Percentiles rank a stretch among this genome's conserved stretches.
phyloP scores from a whole-genome alignment of 129 eudicot species.

The Silybum marianum region DNA sequence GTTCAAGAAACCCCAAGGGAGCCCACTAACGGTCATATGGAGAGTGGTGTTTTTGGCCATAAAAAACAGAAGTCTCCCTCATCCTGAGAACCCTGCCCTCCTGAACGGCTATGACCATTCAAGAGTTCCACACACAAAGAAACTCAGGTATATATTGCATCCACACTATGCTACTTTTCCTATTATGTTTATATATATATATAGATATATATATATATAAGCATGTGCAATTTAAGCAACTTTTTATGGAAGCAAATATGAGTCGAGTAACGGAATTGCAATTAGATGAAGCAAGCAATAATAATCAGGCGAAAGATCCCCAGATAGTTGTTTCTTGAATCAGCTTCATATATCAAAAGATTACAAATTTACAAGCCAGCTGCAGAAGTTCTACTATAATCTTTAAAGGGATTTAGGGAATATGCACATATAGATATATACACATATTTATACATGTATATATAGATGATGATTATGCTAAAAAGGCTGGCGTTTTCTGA shows the following conservation, averaged over 20 bases:
- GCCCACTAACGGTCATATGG: slow-evolving; percentile 90
- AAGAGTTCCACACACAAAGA: slow-evolving; percentile 55
- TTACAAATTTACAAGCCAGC: no score
- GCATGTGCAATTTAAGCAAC: background rate
- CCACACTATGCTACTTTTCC: background rate
- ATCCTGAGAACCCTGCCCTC: slow-evolving; percentile 53
- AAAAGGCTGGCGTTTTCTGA: background rate
- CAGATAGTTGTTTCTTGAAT: background rate
- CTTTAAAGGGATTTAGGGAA: background rate
- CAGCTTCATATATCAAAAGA: background rate
- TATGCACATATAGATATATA: background rate
- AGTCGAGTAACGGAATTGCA: background rate
- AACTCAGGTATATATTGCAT: slow-evolving; percentile 49
- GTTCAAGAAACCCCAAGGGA: slow-evolving; percentile 76
- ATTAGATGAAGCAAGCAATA: background rate
- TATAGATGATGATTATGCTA: background rate
- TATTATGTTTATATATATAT: background rate
- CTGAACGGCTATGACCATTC: slow-evolving; percentile 64
- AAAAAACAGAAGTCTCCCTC: slow-evolving; percentile 56
- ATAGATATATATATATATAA: no score
- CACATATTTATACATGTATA: background rate
- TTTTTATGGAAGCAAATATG: background rate
- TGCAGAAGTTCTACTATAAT: background rate
- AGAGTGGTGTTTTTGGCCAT: slow-evolving; percentile 75
- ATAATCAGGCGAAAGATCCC: background rate